Evolutionary conservation across 2,329 filamentous ascomycete genomes (phyloP).

Genomic region (Aspergillus nomiae): DNA sequence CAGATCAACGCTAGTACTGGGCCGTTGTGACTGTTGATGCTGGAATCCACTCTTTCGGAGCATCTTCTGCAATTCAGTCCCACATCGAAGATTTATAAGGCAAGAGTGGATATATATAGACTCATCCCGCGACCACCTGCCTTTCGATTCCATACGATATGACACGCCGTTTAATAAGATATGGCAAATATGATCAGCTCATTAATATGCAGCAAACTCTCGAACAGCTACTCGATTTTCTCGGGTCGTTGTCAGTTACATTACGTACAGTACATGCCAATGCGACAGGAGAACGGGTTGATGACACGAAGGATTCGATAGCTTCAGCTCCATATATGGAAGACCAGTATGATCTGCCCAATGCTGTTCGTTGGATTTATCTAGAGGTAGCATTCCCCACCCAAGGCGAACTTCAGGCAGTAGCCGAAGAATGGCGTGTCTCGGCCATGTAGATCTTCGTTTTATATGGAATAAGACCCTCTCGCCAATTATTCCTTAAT

Average conservation of each 20-base stretch:
- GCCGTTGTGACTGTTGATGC: not conserved
- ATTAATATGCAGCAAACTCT: not conserved
- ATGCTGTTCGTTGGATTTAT: not conserved
- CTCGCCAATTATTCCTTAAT: not conserved
- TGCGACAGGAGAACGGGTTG: not conserved
- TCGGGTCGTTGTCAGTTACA: not conserved
- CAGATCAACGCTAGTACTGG: not conserved
- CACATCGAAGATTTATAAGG: not conserved
- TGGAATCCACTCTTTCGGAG: not conserved
- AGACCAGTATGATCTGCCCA: not conserved
- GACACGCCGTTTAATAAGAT: not conserved
- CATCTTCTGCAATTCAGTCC: not conserved
- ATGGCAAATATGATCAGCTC: not conserved
- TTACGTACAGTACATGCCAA: not conserved
- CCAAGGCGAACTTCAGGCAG: not conserved
- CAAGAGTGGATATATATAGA: not conserved
- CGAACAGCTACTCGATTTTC: not conserved
- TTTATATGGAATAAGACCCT: not conserved
- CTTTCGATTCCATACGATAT: not conserved
- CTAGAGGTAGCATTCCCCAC: not conserved
- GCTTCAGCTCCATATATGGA: not conserved
- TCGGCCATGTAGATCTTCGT: not conserved
- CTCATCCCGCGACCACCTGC: not conserved
- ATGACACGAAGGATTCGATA: slow-evolving; percentile 1
- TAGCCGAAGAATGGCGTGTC: not conserved